A percentile compares a stretch with the other conserved stretches of the same genome.
Evolutionary conservation across 2,329 filamentous ascomycete species (phyloP).

Genomic region (Endoconidiophora laricicola): DNA sequence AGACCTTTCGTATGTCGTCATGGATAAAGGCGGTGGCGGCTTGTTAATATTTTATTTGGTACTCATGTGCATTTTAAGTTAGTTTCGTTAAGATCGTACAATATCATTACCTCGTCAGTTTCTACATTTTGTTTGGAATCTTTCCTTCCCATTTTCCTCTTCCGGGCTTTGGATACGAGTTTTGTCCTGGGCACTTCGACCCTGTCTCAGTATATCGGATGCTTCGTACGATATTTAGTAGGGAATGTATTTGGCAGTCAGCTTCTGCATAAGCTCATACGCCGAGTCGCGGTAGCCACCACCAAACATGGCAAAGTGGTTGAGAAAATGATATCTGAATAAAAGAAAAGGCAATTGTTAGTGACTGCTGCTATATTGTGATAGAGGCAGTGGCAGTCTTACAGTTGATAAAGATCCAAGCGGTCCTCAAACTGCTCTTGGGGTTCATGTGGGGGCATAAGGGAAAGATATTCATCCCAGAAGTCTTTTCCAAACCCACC

Average conservation of each 20-base stretch:
- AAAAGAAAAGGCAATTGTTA: slow-evolving; percentile 12
- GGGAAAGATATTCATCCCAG: slow-evolving; percentile 56
- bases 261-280: slow-evolving; percentile 58
- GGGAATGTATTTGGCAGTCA: slow-evolving; percentile 56
- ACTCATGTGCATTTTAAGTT: background rate
- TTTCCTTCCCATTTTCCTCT: background rate
- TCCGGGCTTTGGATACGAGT: background rate
- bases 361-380: background rate
- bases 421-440: slow-evolving; percentile 73
- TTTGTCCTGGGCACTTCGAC: no score
- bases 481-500: slow-evolving; percentile 63
- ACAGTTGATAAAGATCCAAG: slow-evolving; percentile 66
- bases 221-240: background rate
- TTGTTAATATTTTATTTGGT: no score
- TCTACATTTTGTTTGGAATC: background rate
- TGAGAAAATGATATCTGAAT: slow-evolving; percentile 68
- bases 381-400: slow-evolving; percentile 22
- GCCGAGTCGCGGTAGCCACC: slow-evolving; percentile 62
- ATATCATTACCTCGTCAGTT: slow-evolving; percentile 5
- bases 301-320: slow-evolving; percentile 75
- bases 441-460: slow-evolving; percentile 68
- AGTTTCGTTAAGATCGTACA: background rate
- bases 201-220: background rate
- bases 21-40: no score
- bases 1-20: background rate